Evolutionary conservation across 2,329 filamentous ascomycete species (phyloP), one percentile per base, ranked within the genome.

Genomic region (Huntiella moniliformis): DNA sequence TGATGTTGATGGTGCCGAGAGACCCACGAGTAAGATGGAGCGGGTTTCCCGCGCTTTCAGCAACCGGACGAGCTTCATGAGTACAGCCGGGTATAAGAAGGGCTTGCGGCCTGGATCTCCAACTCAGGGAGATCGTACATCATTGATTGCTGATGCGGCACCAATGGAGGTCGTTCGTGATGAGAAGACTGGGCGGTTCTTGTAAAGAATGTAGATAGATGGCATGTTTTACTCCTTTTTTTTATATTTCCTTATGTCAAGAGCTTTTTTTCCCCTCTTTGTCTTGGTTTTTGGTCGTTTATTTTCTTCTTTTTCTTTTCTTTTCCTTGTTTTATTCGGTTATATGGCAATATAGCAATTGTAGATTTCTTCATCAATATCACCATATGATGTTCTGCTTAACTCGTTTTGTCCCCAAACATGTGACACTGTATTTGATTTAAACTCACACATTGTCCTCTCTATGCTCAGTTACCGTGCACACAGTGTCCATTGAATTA

Each of bases 71-170:
- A 35, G 31, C 15, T 41, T 40, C 32, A 37, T 45, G 12, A 37
- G 22, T n/a, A 18, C 22, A 12, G 13, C 16, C n/a, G 10, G 33
- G 2, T 22, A 47, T 54, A 28, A 51, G 47, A 8, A 41, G 50
- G 28, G 36, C 52, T 57, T 57, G 4, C 60, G 56, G 15, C 53
- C 57, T 16, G 52, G 42, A 42, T 45, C 37, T 4, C 42, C 45
- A 11, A 8, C 37, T 3, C 16, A 38, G 13, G 43, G 41, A 28
- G 57, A 61, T 50, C 52, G 54, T 33, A 59, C 56, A 50, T 57
- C 54, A 44, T 56, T 67, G 8, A 54, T 66, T 7, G 38, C 47
- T 7, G 52, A 57, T 37, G 60, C 62, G 2, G 63, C 62, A 38
- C 61, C 63, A 6, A 54, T 61, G 5, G 53, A 54, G 1, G 17